These are phyloP conservation scores for Pseudoscleropodium purum DNA, from an alignment of 225 moss, liverwort and hornwort species.

Conservation along the genomic window DNA sequence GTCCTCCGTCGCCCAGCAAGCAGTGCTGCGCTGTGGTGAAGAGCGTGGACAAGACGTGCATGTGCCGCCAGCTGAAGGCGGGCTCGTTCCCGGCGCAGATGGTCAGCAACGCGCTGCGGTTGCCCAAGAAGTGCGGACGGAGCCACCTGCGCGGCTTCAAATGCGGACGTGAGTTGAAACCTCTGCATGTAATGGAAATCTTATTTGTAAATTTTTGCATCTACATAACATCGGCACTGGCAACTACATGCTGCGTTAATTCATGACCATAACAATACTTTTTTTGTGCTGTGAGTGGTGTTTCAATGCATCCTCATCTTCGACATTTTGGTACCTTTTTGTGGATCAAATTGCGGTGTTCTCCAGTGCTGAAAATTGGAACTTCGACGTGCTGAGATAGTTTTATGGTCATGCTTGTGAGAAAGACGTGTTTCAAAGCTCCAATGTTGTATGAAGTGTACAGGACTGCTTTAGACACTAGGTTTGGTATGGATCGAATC, in stretches of 20 bases:
- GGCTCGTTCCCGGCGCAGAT: neutral
- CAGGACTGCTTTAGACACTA: too few relatives aligned
- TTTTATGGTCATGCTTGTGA: too few relatives aligned
- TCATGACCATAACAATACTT: too few relatives aligned
- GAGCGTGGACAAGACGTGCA: neutral
- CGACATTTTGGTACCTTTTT: neutral
- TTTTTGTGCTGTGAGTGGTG: neutral
- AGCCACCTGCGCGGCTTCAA: neutral
- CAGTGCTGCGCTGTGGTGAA: neutral
- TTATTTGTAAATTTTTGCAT: too few relatives aligned
- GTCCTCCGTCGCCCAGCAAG: neutral
- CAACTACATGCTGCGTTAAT: neutral
- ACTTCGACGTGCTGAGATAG: neutral
- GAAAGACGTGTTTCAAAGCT: too few relatives aligned
- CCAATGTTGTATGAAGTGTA: too few relatives aligned
- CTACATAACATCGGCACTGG: neutral
- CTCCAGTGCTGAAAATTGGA: neutral
- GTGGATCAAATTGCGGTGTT: neutral
- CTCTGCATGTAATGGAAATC: neutral
- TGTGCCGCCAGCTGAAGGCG: constrained; percentile 3
- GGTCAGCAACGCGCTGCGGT: neutral
- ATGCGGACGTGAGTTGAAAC: neutral
- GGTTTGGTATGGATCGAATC: too few relatives aligned
- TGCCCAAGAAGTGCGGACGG: neutral
- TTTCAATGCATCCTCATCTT: neutral